A percentile compares a stretch with the other conserved stretches of the same genome.
Conservation (phyloP, 352 stramenopile genomes). For the Pythium guiyangense region DNA sequence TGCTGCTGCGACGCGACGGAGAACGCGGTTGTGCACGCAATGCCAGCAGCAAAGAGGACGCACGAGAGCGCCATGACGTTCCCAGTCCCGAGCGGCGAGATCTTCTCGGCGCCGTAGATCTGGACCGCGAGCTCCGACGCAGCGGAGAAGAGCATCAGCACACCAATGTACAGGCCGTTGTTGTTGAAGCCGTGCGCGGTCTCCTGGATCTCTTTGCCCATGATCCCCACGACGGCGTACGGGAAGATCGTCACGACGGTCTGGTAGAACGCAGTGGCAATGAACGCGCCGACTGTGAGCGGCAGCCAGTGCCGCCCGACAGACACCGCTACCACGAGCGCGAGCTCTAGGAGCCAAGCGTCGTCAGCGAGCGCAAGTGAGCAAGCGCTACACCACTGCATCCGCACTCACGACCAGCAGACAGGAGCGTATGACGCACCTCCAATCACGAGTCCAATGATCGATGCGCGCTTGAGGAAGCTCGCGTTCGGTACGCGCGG, state of each 20-base stretch:
- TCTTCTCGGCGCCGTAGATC: too few species aligned
- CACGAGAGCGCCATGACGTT: background rate
- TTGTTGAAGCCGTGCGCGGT: slow-evolving; percentile 51
- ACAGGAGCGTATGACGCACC: slow-evolving; percentile 21
- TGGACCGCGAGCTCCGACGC: too few species aligned
- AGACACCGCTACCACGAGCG: slow-evolving; percentile 43
- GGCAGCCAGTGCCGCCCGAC: slow-evolving; percentile 40
- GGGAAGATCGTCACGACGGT: slow-evolving; percentile 71
- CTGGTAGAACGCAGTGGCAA: too few species aligned
- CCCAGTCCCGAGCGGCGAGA: too few species aligned
- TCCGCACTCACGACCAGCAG: background rate
- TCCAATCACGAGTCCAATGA: slow-evolving; percentile 41
- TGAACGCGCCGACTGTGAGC: slow-evolving; percentile 47
- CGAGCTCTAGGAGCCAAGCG: slow-evolving; percentile 25
- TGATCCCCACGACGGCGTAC: slow-evolving; percentile 75
- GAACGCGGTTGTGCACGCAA: background rate
- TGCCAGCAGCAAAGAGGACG: background rate
- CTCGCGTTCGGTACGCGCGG: slow-evolving; percentile 41
- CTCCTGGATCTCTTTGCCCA: slow-evolving; percentile 73
- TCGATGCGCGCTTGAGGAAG: slow-evolving; percentile 43
- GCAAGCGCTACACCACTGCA: background rate
- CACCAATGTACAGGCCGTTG: too few species aligned
- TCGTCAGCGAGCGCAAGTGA: background rate
- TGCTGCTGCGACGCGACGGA: background rate
- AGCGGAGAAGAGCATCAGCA: too few species aligned